A percentile compares a stretch with the other conserved stretches of the same genome.
Conservation (phyloP, 2,329 filamentous ascomycete species). For the Coniochaeta sp. region DNA sequence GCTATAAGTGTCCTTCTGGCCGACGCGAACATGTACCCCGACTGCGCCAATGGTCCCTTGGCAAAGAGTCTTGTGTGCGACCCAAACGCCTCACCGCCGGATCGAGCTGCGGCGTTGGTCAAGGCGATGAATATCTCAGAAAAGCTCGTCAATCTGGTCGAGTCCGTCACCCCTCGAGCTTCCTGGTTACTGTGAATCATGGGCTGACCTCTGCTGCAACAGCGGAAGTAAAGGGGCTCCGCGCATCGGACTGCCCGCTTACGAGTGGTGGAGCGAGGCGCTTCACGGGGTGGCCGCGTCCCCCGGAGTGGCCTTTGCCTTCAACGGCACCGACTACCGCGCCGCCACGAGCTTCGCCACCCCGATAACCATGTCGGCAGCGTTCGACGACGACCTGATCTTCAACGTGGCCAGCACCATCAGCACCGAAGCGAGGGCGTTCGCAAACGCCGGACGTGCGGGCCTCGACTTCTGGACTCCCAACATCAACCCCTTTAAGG, state of each 20-base stretch:
- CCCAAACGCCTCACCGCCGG: conserved; percentile 25
- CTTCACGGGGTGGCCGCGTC: conserved; percentile 48
- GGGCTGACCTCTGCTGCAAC: background rate
- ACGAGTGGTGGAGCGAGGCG: conserved; percentile 52
- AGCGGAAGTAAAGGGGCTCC: conserved; percentile 34
- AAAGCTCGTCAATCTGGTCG: conserved; percentile 40
- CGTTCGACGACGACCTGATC: conserved; percentile 57
- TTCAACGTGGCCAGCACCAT: conserved; percentile 46
- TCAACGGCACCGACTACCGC: conserved; percentile 39
- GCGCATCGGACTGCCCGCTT: conserved; percentile 45
- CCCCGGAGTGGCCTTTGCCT: conserved; percentile 46
- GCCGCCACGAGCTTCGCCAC: conserved; percentile 59
- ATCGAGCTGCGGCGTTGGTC: conserved; percentile 39
- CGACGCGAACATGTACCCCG: conserved; percentile 9
- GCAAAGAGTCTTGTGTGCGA: conserved; percentile 36
- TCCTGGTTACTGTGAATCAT: background rate
- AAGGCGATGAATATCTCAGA: conserved; percentile 42
- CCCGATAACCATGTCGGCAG: conserved; percentile 55
- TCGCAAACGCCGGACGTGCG: conserved; percentile 49
- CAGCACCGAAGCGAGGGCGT: conserved; percentile 54
- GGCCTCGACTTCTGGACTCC: conserved; percentile 58
- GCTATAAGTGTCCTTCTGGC: background rate
- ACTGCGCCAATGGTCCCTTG: conserved; percentile 19
- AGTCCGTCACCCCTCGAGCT: conserved; percentile 4
- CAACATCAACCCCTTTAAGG: conserved; percentile 59